Conservation (phyloP, 2,329 filamentous ascomycete genomes). For the Exophiala spinifera region DNA sequence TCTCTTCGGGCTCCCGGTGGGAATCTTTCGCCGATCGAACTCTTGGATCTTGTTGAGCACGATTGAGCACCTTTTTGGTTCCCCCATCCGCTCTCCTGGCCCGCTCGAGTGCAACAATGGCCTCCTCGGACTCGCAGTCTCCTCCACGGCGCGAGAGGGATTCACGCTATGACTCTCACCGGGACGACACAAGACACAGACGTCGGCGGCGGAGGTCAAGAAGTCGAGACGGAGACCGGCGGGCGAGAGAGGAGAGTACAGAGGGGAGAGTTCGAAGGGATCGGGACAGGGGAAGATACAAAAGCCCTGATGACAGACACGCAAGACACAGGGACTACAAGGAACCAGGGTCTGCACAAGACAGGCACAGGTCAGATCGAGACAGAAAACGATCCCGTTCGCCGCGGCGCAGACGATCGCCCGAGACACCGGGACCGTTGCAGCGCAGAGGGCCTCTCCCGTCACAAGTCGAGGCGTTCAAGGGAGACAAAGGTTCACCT, state of each 20-base stretch:
- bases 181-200: slow-evolving; percentile 2
- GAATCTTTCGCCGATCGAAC: slow-evolving; percentile 7
- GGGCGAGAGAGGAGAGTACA: slow-evolving; percentile 7
- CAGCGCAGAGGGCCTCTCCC: slow-evolving; percentile 38
- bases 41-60: neutral
- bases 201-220: slow-evolving; percentile 6
- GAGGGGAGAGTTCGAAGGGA: neutral
- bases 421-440: slow-evolving; percentile 6
- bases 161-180: neutral
- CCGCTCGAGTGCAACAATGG: slow-evolving; percentile 11
- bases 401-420: slow-evolving; percentile 17
- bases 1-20: neutral
- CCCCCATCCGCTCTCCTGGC: neutral
- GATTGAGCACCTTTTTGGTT: neutral
- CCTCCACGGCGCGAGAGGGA: slow-evolving; percentile 9
- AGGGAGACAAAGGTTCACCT: slow-evolving; percentile 30
- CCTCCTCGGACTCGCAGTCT: slow-evolving; percentile 9
- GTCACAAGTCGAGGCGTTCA: slow-evolving; percentile 47
- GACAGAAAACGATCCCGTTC: slow-evolving; percentile 17
- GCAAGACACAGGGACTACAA: neutral
- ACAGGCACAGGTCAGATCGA: neutral
- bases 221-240: slow-evolving; percentile 13
- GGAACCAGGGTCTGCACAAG: neutral
- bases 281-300: slow-evolving; percentile 2
- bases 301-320: neutral